Evolutionary conservation across 2,329 filamentous ascomycete genomes (phyloP).

Genomic region (Fusarium chuoi): DNA sequence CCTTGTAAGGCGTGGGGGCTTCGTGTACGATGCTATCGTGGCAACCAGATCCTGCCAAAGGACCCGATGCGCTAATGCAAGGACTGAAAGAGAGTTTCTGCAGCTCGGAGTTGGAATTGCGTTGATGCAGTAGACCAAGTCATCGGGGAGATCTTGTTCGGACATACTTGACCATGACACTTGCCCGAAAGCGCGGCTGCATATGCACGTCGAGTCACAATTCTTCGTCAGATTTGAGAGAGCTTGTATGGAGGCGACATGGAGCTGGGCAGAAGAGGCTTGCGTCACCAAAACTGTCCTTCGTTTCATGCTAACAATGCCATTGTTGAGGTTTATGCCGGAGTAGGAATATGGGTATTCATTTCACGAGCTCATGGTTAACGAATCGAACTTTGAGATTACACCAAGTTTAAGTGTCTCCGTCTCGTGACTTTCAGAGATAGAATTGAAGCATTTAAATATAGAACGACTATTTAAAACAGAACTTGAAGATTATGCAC

Average conservation of each 20-base stretch:
- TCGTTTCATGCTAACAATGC: fast-evolving
- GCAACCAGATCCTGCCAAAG: background rate
- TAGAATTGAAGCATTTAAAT: background rate
- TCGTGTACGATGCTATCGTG: background rate
- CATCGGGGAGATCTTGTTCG: background rate
- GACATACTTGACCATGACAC: background rate
- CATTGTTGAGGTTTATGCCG: fast-evolving
- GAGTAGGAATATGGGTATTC: too few relatives aligned
- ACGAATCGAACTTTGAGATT: background rate
- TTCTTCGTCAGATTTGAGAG: too few relatives aligned
- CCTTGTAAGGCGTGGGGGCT: background rate
- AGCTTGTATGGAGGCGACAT: background rate
- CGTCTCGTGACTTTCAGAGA: fast-evolving
- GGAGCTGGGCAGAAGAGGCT: background rate
- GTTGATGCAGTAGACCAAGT: background rate
- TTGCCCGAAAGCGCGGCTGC: background rate
- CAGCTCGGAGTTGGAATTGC: background rate
- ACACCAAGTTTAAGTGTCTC: fast-evolving
- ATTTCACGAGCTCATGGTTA: too few relatives aligned
- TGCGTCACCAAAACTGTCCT: fast-evolving
- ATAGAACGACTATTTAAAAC: background rate
- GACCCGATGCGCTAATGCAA: background rate
- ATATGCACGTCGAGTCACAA: background rate
- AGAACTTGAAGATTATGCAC: background rate
- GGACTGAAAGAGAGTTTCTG: background rate